Conservation (phyloP, 2,329 filamentous ascomycete genomes). For the Apiospora saccharicola region DNA sequence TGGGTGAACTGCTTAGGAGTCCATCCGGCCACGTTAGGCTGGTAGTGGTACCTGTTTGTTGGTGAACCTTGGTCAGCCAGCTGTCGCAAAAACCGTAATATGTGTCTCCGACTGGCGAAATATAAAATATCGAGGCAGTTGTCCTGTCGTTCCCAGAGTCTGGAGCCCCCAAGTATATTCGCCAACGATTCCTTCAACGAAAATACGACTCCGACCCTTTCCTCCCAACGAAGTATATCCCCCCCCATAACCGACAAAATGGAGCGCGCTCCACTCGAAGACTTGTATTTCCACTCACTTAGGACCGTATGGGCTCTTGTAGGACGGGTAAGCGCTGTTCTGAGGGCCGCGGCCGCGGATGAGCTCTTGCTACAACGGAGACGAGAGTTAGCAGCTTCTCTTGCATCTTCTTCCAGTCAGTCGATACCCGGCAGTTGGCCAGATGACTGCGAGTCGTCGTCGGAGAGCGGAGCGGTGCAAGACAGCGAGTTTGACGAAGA, state of each 20-base stretch:
- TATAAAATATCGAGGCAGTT: not conserved
- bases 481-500: not conserved
- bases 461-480: not conserved
- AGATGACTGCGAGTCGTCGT: not conserved
- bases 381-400: not conserved
- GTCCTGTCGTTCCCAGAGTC: not conserved
- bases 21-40: conserved; percentile 62
- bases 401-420: not conserved
- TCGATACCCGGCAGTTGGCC: not conserved
- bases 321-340: conserved; percentile 44
- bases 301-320: conserved; percentile 70
- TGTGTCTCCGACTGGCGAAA: not conserved
- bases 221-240: not conserved
- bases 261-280: conserved; percentile 20
- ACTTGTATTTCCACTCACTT: conserved; percentile 59
- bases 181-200: not conserved
- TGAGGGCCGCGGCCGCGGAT: conserved; percentile 12
- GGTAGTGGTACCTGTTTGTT: conserved; percentile 62
- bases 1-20: conserved; percentile 55
- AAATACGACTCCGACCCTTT: not conserved
- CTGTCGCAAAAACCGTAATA: not conserved
- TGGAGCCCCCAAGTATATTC: not conserved
- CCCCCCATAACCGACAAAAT: not conserved
- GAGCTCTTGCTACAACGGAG: conserved; percentile 3
- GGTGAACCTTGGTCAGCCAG: conserved; percentile 3